These are phyloP conservation scores for Ceratobasidium sp. DNA, from an alignment of 1,284 basidiomycete species.

Conservation along the genomic window DNA sequence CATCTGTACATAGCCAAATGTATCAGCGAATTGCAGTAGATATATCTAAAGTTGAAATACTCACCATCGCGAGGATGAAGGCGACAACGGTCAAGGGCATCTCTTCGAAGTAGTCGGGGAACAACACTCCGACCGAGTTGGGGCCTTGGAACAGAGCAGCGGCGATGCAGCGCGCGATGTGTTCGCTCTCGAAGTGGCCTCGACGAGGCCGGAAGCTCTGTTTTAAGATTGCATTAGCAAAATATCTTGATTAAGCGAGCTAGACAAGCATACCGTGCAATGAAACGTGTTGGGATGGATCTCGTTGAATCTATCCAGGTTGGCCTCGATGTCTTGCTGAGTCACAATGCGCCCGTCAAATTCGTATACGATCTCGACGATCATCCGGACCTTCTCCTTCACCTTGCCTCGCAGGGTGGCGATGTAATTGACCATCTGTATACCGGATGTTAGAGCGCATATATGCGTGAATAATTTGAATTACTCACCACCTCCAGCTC, in stretches of 20 bases:
- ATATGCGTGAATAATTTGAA: neutral
- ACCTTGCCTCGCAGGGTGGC: conserved; percentile 1
- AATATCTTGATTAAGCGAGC: no score
- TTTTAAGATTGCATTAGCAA: neutral
- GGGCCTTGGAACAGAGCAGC: neutral
- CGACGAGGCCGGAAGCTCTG: neutral
- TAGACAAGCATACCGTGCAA: neutral
- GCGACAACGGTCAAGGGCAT: conserved; percentile 1
- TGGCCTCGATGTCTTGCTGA: neutral
- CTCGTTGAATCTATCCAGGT: neutral
- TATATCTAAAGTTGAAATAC: no score
- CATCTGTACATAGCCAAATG: neutral
- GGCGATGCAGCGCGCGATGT: neutral
- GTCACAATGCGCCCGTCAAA: neutral
- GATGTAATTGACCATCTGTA: conserved; percentile 6
- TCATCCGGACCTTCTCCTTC: neutral
- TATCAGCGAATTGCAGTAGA: neutral
- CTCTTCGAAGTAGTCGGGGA: conserved; percentile 1
- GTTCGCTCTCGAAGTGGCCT: neutral
- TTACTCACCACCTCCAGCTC: neutral
- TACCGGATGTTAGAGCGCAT: neutral
- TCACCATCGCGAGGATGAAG: conserved; percentile 16
- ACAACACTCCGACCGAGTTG: conserved; percentile 1
- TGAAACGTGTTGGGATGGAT: conserved; percentile 10
- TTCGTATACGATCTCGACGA: neutral